phyloP scores from a whole-genome alignment of 2,329 filamentous ascomycete genomes.

The Exophiala phaeomuriformis region DNA sequence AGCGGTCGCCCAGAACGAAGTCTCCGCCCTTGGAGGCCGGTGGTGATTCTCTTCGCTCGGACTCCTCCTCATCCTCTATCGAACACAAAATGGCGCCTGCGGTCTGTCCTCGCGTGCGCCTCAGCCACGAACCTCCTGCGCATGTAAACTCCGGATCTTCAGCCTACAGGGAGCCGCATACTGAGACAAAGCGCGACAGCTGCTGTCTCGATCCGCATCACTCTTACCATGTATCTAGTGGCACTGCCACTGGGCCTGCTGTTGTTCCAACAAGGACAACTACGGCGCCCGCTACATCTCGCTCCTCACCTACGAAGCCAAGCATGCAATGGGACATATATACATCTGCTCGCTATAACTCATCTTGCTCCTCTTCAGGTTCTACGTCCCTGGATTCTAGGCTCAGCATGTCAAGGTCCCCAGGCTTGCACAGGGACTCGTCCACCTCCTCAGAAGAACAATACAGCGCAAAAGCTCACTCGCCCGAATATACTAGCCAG shows the following conservation, averaged over 20 bases:
- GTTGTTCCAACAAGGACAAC: background rate
- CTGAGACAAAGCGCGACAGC: background rate
- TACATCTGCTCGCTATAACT: conserved; percentile 1
- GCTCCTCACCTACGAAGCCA: background rate
- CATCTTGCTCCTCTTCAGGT: conserved; percentile 6
- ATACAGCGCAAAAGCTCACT: background rate
- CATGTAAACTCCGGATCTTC: background rate
- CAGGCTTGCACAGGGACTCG: background rate
- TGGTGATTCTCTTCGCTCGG: background rate
- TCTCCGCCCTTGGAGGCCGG: background rate
- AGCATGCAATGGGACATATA: background rate
- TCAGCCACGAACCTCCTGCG: background rate
- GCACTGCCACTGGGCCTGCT: background rate
- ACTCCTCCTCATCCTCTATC: background rate
- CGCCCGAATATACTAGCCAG: background rate
- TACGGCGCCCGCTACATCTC: background rate
- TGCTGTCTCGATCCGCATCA: background rate
- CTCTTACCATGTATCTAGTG: background rate
- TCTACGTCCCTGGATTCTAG: conserved; percentile 7
- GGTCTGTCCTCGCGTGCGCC: background rate
- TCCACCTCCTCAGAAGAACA: conserved; percentile 12
- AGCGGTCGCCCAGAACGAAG: background rate
- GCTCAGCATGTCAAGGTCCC: background rate
- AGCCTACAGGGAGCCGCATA: background rate
- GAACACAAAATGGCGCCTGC: background rate